A percentile compares a stretch with the other conserved stretches of the same genome.
phyloP scores from a whole-genome alignment of 1,139 yeast genomes.

The Wickerhamomyces sp. region DNA sequence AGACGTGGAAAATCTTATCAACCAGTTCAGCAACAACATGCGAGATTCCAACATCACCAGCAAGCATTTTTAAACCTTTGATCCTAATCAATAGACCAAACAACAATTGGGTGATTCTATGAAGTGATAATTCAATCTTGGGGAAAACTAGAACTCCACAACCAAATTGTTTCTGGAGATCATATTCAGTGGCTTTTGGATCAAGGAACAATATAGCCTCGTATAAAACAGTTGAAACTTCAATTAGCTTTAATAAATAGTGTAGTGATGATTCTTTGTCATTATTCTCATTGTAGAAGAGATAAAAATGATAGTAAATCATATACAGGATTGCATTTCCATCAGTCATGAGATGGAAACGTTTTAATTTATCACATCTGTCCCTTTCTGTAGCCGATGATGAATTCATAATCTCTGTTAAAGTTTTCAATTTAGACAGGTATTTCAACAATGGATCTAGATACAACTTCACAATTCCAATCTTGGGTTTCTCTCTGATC shows the following conservation, averaged over 20 bases:
- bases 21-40: neutral
- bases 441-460: conserved; percentile 12
- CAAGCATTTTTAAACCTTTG: conserved; percentile 14
- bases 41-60: neutral
- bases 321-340: conserved; percentile 13
- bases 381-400: conserved; percentile 14
- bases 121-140: conserved; percentile 17
- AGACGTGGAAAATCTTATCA: conserved; percentile 10
- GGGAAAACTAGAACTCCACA: conserved; percentile 12
- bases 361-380: conserved; percentile 12
- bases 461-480: conserved; percentile 8
- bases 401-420: conserved; percentile 12
- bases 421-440: conserved; percentile 1
- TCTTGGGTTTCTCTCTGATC: conserved; percentile 14
- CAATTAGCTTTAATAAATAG: conserved; percentile 9
- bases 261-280: conserved; percentile 11
- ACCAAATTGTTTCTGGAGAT: conserved; percentile 18
- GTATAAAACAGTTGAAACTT: conserved; percentile 6
- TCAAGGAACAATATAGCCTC: conserved; percentile 15
- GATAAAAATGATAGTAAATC: conserved; percentile 20
- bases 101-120: conserved; percentile 14
- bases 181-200: conserved; percentile 6
- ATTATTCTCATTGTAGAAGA: conserved; percentile 12
- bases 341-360: conserved; percentile 8
- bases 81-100: conserved; percentile 12